phyloP scores from a whole-genome alignment of 257 asterid species.

The Marsdenia floribunda region DNA sequence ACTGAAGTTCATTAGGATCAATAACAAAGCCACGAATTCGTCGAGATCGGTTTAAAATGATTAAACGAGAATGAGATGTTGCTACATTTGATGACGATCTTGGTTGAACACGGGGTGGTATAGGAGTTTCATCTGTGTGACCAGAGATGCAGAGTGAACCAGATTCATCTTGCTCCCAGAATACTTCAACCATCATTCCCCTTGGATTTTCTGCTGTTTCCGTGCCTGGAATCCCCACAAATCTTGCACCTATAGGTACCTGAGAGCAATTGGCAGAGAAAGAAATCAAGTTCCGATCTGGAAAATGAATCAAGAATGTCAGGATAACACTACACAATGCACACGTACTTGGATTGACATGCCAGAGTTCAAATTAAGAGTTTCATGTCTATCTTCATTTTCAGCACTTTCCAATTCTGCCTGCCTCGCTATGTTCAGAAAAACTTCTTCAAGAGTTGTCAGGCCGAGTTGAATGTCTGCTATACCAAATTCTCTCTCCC shows the following conservation, averaged over 20 bases:
- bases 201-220: constrained; percentile 50
- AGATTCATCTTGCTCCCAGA: constrained; percentile 89
- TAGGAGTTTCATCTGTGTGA: constrained; percentile 45
- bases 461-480: constrained; percentile 88
- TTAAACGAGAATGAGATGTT: constrained; percentile 24
- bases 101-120: constrained; percentile 59
- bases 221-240: constrained; percentile 65
- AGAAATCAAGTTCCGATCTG: neutral
- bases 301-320: constrained; percentile 4
- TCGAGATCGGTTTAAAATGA: constrained; percentile 27
- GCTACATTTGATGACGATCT: constrained; percentile 36
- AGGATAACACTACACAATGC: neutral
- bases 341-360: constrained; percentile 48
- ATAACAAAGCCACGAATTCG: constrained; percentile 54
- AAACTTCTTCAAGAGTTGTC: constrained; percentile 89
- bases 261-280: constrained; percentile 9
- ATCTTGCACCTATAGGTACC: constrained; percentile 79
- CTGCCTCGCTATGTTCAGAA: constrained; percentile 68
- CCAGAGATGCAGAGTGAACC: constrained; percentile 86
- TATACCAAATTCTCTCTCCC: constrained; percentile 61
- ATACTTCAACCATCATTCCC: constrained; percentile 76
- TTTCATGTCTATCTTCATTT: constrained; percentile 51
- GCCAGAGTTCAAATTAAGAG: constrained; percentile 55
- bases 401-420: constrained; percentile 80
- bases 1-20: constrained; percentile 50